Percentiles rank a stretch among this genome's conserved stretches.
phyloP scores from a whole-genome alignment of 768 basidiomycete genomes.

The Neoboletus subvelutipes region DNA sequence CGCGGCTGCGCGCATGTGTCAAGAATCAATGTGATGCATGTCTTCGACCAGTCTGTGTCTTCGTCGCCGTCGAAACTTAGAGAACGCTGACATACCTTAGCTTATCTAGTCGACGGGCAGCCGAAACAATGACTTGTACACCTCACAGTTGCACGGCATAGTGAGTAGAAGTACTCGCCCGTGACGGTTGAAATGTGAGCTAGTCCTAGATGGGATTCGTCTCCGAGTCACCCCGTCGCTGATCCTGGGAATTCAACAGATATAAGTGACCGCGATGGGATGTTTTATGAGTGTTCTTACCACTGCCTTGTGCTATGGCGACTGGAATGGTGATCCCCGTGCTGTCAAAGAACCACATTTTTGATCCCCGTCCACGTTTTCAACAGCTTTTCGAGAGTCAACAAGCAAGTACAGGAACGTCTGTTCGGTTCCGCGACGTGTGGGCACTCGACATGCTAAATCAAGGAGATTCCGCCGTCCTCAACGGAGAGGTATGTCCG shows the following conservation, averaged over 20 bases:
- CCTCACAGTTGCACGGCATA: neutral
- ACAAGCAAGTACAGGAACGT: neutral
- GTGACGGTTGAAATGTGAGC: neutral
- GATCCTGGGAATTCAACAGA: neutral
- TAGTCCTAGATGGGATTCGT: neutral
- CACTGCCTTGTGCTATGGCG: neutral
- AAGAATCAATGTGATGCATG: neutral
- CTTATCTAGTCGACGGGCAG: no score
- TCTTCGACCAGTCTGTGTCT: neutral
- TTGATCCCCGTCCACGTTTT: neutral
- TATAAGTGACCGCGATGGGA: neutral
- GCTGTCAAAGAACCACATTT: no score
- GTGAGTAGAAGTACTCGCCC: neutral
- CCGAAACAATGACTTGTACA: neutral
- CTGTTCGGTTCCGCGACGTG: neutral
- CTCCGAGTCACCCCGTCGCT: neutral
- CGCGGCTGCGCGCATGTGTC: no score
- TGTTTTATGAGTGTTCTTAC: no score
- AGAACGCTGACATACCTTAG: neutral
- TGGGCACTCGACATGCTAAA: neutral
- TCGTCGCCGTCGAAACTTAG: neutral
- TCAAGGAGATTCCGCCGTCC: no score
- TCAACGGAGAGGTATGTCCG: no score
- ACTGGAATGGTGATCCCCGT: neutral
- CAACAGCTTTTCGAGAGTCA: neutral